Percentiles rank a stretch among this genome's conserved stretches.
These are phyloP conservation scores for Fomitopsis betulina DNA, from an alignment of 1,284 basidiomycete species.

Conservation along the genomic window DNA sequence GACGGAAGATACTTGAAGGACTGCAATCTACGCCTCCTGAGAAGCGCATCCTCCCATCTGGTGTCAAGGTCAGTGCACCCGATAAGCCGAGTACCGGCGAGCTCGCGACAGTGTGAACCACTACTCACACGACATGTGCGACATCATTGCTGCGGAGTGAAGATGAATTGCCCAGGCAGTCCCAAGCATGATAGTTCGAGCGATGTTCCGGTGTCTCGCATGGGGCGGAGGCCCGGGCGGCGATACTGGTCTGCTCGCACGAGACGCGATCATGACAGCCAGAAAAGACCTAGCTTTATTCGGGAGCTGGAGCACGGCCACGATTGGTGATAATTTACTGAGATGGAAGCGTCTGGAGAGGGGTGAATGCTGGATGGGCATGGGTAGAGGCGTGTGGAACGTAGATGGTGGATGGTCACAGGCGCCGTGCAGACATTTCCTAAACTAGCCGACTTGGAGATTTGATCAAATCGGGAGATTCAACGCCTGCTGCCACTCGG, in stretches of 20 bases:
- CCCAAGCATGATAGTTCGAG: neutral
- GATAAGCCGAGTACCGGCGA: neutral
- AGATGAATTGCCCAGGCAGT: neutral
- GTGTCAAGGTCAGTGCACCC: neutral
- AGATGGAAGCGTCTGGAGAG: neutral
- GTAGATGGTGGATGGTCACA: neutral
- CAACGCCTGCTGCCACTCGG: neutral
- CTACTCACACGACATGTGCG: neutral
- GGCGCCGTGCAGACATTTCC: neutral
- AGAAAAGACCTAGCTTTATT: neutral
- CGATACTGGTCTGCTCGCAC: neutral
- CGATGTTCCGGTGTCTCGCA: neutral
- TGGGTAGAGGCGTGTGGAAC: neutral
- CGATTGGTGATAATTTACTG: neutral
- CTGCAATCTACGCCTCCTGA: neutral
- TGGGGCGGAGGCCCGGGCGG: neutral
- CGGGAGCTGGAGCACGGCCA: neutral
- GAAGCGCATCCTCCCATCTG: neutral
- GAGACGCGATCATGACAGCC: neutral
- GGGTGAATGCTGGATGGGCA: neutral
- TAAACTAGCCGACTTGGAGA: neutral
- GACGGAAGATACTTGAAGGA: neutral
- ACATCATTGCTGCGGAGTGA: neutral
- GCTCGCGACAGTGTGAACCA: neutral
- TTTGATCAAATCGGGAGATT: neutral